phyloP scores from a whole-genome alignment of 306 rosid genomes.

The Spatholobus suberectus region DNA sequence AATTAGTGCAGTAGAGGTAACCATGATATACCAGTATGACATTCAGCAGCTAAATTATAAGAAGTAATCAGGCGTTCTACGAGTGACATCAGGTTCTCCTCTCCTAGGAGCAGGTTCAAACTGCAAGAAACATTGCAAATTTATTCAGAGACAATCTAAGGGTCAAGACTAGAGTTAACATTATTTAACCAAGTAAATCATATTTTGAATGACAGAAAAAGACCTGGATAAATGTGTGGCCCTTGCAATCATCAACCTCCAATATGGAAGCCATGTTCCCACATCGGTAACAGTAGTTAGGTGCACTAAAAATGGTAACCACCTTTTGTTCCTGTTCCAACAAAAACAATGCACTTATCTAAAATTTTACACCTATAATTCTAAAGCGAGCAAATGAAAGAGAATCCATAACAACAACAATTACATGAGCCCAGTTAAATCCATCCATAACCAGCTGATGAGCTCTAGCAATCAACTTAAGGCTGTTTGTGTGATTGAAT shows the following conservation, averaged over 20 bases:
- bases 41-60: constrained; percentile 58
- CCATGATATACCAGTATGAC: constrained; percentile 33
- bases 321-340: constrained; percentile 97
- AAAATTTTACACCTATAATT: constrained; percentile 4
- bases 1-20: constrained; percentile 44
- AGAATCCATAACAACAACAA: constrained; percentile 26
- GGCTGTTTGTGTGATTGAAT: constrained; percentile 90
- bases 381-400: constrained; percentile 35
- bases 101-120: constrained; percentile 99
- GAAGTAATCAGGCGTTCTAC: constrained; percentile 99
- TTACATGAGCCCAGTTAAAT: constrained; percentile 99
- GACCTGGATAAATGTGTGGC: constrained; percentile 98
- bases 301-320: constrained; percentile 98
- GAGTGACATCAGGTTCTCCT: constrained; percentile 99
- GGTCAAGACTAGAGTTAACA: constrained; percentile 12
- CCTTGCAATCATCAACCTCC: constrained; percentile 97
- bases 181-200: constrained; percentile 5
- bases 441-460: constrained; percentile 99
- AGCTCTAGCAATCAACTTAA: constrained; percentile 98
- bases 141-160: constrained; percentile 33
- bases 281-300: constrained; percentile 98
- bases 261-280: constrained; percentile 99
- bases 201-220: constrained; percentile 11
- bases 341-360: constrained; percentile 40
- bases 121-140: constrained; percentile 54